These are phyloP conservation scores for Nigrospora oryzae DNA, from an alignment of 2,329 filamentous ascomycete genomes.

Conservation along the genomic window DNA sequence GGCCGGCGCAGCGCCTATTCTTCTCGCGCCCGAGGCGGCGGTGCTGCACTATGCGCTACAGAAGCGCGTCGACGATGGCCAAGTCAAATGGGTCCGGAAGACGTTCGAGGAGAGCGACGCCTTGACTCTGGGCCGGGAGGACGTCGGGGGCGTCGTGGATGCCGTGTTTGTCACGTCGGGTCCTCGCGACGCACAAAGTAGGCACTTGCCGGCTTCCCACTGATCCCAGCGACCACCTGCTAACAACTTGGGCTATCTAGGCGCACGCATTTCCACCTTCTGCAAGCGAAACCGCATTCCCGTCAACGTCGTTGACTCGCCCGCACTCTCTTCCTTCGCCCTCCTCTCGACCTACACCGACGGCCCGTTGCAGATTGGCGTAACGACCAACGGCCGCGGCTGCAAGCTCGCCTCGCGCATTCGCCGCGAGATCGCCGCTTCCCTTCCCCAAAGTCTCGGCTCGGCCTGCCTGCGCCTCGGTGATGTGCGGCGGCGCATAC, in stretches of 20 bases:
- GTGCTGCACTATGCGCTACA: conserved; percentile 50
- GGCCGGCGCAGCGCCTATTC: conserved; percentile 71
- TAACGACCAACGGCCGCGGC: conserved; percentile 90
- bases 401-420: conserved; percentile 91
- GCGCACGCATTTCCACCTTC: conserved; percentile 59
- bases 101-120: conserved; percentile 65
- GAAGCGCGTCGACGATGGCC: conserved; percentile 56
- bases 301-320: conserved; percentile 84
- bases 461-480: conserved; percentile 71
- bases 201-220: conserved; percentile 2
- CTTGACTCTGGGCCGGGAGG: conserved; percentile 66
- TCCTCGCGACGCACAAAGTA: conserved; percentile 36
- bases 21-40: conserved; percentile 62
- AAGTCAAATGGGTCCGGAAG: conserved; percentile 57
- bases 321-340: conserved; percentile 80
- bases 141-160: conserved; percentile 74
- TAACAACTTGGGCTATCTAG: conserved; percentile 25
- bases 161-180: conserved; percentile 76
- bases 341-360: conserved; percentile 84
- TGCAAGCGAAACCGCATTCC: conserved; percentile 79
- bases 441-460: conserved; percentile 69
- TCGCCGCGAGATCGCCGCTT: conserved; percentile 76
- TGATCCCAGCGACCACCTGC: too few species aligned
- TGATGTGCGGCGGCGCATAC: conserved; percentile 59
- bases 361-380: conserved; percentile 86